These are phyloP conservation scores for Mycogone perniciosa DNA, from an alignment of 2,329 filamentous ascomycete species.

Conservation along the genomic window DNA sequence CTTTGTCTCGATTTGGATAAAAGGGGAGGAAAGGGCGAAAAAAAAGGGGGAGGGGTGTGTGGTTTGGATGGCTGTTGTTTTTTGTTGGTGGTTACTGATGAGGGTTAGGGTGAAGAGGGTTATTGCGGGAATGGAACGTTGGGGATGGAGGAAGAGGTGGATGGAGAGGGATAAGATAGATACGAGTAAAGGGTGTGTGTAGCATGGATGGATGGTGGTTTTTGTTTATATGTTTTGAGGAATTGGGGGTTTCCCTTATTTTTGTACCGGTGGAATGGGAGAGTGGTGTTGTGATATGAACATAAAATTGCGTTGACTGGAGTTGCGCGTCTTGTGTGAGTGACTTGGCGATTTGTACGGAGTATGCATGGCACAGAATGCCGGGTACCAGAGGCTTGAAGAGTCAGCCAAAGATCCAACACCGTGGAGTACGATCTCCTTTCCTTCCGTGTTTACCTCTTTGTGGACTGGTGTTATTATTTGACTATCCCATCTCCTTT, in stretches of 20 bases:
- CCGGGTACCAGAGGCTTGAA: too few species aligned
- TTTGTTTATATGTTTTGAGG: too few species aligned
- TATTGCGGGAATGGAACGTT: not conserved
- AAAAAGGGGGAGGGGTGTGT: slow-evolving; percentile 8
- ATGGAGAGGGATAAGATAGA: not conserved
- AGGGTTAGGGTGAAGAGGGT: slow-evolving; percentile 14
- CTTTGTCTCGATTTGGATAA: not conserved
- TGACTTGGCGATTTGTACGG: too few species aligned
- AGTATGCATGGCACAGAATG: too few species aligned
- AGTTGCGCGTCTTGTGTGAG: not conserved
- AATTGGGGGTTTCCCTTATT: slow-evolving; percentile 1
- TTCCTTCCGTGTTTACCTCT: too few species aligned
- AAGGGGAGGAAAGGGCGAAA: not conserved
- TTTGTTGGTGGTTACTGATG: slow-evolving; percentile 9
- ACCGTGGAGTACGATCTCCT: too few species aligned
- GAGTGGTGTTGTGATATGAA: not conserved
- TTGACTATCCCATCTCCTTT: too few species aligned
- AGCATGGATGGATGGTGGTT: not conserved
- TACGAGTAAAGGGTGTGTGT: not conserved
- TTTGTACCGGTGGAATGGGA: slow-evolving; percentile 13
- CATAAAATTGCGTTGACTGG: not conserved
- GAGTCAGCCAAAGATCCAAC: too few species aligned
- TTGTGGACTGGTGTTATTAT: too few species aligned
- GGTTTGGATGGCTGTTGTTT: slow-evolving; percentile 18
- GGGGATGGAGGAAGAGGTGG: not conserved